Evolutionary conservation across 306 rosid species (phyloP).

Genomic region (Vigna trinervia): DNA sequence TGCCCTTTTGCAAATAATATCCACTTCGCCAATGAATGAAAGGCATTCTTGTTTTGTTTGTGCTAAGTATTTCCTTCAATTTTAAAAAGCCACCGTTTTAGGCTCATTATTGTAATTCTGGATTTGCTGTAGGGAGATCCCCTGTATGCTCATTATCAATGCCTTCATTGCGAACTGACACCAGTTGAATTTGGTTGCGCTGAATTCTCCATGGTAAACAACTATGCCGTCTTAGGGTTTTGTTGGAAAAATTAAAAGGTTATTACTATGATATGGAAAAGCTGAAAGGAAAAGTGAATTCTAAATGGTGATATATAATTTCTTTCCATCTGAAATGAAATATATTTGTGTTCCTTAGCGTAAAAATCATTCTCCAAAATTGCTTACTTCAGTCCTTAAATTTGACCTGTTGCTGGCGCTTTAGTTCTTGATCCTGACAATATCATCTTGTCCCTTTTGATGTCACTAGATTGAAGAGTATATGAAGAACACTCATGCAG

Average conservation of each 20-base stretch:
- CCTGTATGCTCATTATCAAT: constrained; percentile 72
- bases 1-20: constrained; percentile 12
- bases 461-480: constrained; percentile 76
- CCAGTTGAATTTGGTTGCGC: constrained; percentile 64
- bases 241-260: constrained; percentile 9
- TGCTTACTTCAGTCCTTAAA: constrained; percentile 2
- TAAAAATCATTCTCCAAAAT: not conserved
- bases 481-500: constrained; percentile 82
- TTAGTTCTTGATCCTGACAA: constrained; percentile 37
- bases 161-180: constrained; percentile 73
- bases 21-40: constrained; percentile 1
- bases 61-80: constrained; percentile 22
- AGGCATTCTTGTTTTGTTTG: constrained; percentile 23
- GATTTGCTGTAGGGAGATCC: constrained; percentile 73
- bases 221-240: constrained; percentile 18
- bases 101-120: constrained; percentile 29
- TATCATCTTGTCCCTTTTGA: constrained; percentile 23
- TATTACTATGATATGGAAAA: not conserved
- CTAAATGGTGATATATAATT: not conserved
- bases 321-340: constrained; percentile 35
- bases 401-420: constrained; percentile 26
- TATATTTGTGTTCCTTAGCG: constrained; percentile 6
- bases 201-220: constrained; percentile 83
- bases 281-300: constrained; percentile 18
- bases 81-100: constrained; percentile 34